Percentiles rank a stretch among this genome's conserved stretches.
Conservation (phyloP, 2,329 filamentous ascomycete species). For the Leptosphaerulina australis region DNA sequence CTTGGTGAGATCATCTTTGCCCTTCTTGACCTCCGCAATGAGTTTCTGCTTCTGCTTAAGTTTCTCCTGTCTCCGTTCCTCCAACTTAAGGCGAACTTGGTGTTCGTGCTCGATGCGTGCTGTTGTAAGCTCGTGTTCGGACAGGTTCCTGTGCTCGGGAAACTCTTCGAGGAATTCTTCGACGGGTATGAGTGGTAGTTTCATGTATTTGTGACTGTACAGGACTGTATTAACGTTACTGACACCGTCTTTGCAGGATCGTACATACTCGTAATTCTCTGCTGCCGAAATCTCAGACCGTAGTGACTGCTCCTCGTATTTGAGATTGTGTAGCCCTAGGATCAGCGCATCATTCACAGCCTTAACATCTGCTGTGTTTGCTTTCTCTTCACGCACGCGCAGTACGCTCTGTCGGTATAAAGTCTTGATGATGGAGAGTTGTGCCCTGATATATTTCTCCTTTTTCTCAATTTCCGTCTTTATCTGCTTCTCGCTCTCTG, state of each 20-base stretch:
- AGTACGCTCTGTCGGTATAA: slow-evolving; percentile 83
- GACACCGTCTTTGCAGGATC: neutral
- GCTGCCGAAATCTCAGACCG: slow-evolving; percentile 89
- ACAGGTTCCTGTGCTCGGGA: slow-evolving; percentile 73
- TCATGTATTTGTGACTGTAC: slow-evolving; percentile 80
- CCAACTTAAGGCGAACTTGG: slow-evolving; percentile 79
- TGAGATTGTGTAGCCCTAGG: slow-evolving; percentile 91
- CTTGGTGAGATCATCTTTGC: slow-evolving; percentile 90
- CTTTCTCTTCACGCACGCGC: slow-evolving; percentile 82
- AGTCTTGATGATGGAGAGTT: slow-evolving; percentile 64
- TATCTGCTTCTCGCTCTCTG: slow-evolving; percentile 33
- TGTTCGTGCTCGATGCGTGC: slow-evolving; percentile 91
- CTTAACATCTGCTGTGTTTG: slow-evolving; percentile 81
- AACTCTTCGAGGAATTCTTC: slow-evolving; percentile 80
- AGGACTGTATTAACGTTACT: slow-evolving; percentile 20
- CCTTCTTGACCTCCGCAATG: slow-evolving; percentile 82
- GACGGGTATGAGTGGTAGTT: slow-evolving; percentile 80
- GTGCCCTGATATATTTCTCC: slow-evolving; percentile 79
- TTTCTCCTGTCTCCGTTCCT: slow-evolving; percentile 74
- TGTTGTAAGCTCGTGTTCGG: slow-evolving; percentile 83
- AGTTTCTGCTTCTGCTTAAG: slow-evolving; percentile 70
- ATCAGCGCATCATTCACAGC: slow-evolving; percentile 92
- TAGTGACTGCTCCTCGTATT: slow-evolving; percentile 92
- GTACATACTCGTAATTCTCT: slow-evolving; percentile 83
- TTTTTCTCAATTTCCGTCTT: slow-evolving; percentile 35